Evolutionary conservation across 192 early-diverging fungal species (phyloP).

Genomic region (Podila epigama): DNA sequence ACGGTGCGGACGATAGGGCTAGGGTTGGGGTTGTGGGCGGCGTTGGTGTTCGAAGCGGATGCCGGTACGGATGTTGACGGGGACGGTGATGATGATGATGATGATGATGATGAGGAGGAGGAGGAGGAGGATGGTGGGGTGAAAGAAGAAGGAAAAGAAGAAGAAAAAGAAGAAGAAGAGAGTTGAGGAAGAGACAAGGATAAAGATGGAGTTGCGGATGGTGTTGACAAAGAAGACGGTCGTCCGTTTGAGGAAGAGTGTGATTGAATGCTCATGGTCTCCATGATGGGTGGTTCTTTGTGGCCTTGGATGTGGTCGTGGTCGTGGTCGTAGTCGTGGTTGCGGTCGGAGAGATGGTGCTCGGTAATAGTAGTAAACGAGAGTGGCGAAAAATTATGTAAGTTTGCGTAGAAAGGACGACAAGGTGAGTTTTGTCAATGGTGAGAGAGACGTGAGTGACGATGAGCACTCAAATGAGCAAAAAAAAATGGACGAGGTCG

Average conservation of each 20-base stretch:
- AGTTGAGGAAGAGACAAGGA: not conserved
- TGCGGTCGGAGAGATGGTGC: not conserved
- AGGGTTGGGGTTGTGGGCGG: not conserved
- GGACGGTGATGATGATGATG: conserved; percentile 4
- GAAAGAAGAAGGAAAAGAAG: not conserved
- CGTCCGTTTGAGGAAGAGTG: not conserved
- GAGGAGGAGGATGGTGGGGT: not conserved
- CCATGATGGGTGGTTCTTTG: not conserved
- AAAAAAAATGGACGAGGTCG: not conserved
- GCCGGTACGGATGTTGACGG: not conserved
- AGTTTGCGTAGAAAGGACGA: too few relatives aligned
- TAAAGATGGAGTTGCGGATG: not conserved
- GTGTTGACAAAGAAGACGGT: not conserved
- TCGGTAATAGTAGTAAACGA: not conserved
- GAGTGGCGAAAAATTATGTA: not conserved
- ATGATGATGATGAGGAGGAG: not conserved
- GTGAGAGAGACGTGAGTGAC: not conserved
- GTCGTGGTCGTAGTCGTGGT: not conserved
- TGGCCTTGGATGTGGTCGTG: not conserved
- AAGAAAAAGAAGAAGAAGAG: not conserved
- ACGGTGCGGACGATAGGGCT: not conserved
- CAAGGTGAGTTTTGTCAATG: too few relatives aligned
- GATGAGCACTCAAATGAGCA: not conserved
- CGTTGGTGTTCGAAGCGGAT: not conserved
- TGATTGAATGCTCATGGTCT: conserved; percentile 1